Conservation (phyloP, 1,284 basidiomycete species). For the Sporisorium iseilematis-ciliati region DNA sequence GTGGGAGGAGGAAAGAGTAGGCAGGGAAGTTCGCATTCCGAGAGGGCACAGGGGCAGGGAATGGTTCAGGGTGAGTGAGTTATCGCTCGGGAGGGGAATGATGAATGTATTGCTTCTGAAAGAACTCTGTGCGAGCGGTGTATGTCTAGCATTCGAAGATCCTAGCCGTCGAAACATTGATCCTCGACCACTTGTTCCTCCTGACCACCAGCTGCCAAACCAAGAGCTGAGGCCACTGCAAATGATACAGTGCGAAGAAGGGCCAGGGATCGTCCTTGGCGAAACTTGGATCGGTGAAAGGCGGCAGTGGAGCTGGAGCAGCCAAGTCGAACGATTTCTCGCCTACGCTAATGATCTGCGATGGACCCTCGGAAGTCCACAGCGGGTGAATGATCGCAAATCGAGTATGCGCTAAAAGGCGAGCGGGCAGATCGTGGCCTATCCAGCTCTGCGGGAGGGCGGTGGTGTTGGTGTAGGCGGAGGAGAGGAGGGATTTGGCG, state of each 20-base stretch:
- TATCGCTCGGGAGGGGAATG: neutral
- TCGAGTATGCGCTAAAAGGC: conserved; percentile 58
- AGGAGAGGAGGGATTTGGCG: conserved; percentile 42
- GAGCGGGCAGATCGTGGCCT: conserved; percentile 70
- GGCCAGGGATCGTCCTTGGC: conserved; percentile 54
- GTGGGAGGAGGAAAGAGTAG: conserved; percentile 18
- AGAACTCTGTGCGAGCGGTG: no score
- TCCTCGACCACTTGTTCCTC: conserved; percentile 44
- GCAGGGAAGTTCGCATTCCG: conserved; percentile 16
- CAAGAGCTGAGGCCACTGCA: conserved; percentile 56
- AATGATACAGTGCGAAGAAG: conserved; percentile 56
- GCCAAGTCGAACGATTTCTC: conserved; percentile 29
- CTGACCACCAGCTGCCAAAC: conserved; percentile 51
- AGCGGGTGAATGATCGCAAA: conserved; percentile 24
- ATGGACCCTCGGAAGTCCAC: conserved; percentile 9
- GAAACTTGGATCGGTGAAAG: conserved; percentile 48
- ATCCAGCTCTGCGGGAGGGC: conserved; percentile 67
- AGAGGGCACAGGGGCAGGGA: neutral
- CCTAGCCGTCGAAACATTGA: conserved; percentile 60
- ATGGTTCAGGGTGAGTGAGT: conserved; percentile 9
- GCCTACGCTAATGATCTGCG: neutral
- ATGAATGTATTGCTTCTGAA: no score
- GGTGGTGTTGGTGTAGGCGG: conserved; percentile 43
- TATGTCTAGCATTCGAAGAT: conserved; percentile 57
- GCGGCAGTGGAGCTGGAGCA: conserved; percentile 31